Percentiles rank a stretch among this genome's conserved stretches.
Evolutionary conservation across 805 yeast species (phyloP).

Genomic region (Teunomyces kruisii): DNA sequence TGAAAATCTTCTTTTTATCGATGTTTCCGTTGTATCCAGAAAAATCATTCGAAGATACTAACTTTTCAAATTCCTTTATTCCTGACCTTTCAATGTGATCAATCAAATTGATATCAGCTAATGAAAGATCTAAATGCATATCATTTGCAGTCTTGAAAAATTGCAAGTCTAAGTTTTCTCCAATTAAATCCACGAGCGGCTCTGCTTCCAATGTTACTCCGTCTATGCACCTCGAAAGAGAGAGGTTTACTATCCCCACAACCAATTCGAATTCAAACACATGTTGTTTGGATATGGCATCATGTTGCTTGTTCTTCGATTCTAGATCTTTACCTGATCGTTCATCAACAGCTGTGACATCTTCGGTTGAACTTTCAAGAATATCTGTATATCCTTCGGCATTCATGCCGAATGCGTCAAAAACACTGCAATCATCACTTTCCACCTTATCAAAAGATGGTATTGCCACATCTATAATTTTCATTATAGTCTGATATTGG

Average conservation of each 20-base stretch:
- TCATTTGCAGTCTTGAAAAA: slow-evolving; percentile 59
- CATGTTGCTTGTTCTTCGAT: slow-evolving; percentile 8
- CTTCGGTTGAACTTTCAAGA: slow-evolving; percentile 10
- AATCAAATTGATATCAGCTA: slow-evolving; percentile 66
- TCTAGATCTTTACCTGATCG: neutral
- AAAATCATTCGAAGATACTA: slow-evolving; percentile 64
- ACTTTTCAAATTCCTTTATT: slow-evolving; percentile 60
- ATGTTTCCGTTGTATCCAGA: slow-evolving; percentile 19
- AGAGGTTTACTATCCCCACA: slow-evolving; percentile 60
- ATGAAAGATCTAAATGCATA: slow-evolving; percentile 62
- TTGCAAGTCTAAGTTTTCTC: slow-evolving; percentile 61
- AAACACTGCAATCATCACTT: slow-evolving; percentile 32
- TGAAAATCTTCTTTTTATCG: slow-evolving; percentile 50
- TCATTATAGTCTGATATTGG: slow-evolving; percentile 87
- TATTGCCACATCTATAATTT: slow-evolving; percentile 64
- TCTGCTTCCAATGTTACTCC: slow-evolving; percentile 60
- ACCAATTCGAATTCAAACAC: slow-evolving; percentile 70
- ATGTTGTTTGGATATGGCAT: slow-evolving; percentile 48
- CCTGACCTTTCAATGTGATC: slow-evolving; percentile 71
- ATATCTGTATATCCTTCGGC: slow-evolving; percentile 19
- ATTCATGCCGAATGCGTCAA: slow-evolving; percentile 31
- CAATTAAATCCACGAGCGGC: slow-evolving; percentile 68
- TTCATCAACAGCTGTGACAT: neutral
- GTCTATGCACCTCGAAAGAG: slow-evolving; percentile 67
- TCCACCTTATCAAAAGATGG: slow-evolving; percentile 49